Evolutionary conservation across 148 eudicot species (phyloP).

Genomic region (Vaccinium vitisidaea): DNA sequence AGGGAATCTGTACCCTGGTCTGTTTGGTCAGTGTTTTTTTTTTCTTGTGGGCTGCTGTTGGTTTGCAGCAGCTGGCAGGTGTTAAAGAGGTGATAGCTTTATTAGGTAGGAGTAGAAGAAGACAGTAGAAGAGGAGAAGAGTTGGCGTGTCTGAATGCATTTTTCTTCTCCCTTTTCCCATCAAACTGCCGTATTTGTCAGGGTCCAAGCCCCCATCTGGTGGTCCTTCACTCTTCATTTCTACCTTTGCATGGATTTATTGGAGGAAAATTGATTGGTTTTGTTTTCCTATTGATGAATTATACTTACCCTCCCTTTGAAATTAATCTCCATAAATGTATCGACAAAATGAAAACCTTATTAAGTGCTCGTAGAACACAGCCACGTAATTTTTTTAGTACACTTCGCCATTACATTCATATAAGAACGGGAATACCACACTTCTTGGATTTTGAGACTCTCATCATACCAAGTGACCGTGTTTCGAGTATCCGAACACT

Average conservation of each 20-base stretch:
- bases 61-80: conserved; percentile 1
- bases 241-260: no score
- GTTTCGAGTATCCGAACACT: no score
- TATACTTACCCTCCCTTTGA: neutral
- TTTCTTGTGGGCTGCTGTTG: neutral
- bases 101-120: neutral
- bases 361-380: no score
- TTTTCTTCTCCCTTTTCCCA: conserved; percentile 2
- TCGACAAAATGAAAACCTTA: no score
- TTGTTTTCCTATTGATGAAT: neutral
- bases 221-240: neutral
- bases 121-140: neutral
- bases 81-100: neutral
- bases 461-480: no score
- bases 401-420: no score
- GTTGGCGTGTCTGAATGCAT: neutral
- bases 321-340: no score
- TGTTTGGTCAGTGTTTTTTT: no score
- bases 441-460: no score
- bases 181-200: conserved; percentile 2
- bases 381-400: no score
- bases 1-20: neutral
- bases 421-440: no score
- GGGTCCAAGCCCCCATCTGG: neutral
- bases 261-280: no score